Evolutionary conservation across 2,329 filamentous ascomycete genomes (phyloP), one percentile per base, ranked within the genome.

Genomic region (Aschersonia sp.): DNA sequence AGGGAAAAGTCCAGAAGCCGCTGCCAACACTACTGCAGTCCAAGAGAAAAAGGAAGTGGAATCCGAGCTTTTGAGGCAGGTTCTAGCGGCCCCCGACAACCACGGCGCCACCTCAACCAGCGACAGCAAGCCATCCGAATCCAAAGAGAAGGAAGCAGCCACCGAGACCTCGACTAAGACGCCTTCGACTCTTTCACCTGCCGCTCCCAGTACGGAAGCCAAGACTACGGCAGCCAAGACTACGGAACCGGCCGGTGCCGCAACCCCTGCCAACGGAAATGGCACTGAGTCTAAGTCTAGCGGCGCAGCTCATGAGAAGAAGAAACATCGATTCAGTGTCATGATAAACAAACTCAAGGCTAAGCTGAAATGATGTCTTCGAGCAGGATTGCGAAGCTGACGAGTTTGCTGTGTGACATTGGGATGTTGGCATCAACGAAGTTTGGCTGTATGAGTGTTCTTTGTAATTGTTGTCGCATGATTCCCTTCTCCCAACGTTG

Each of bases 21-120:
- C 83, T 37, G 75, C 76, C 48, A 83, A 80, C 63, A 69, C 78
- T 2, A 72, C 73, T 48, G 83, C 81, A 14, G 84, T 92, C 6
- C 67, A 75, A 52, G 85, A 89, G 56, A 92, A 92, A 76, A 78
- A 77, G 61, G 73, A 70, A 8, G 72, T 88, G 5, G 87, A 94
- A 68, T 64, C 76, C 30, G 83, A 94, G 66, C 71, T 94, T 7
- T 69, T 88, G 44, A 72, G 78, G 53, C 76, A 84, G 62, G 72
- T 81, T 51, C 70, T 74, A 61, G 60, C 64, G 46, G 59, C 60
- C 47, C 57, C 68, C 54, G 58, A 61, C 10, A 54, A 58, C 0
- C 57, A 50, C 40, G 66, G 65, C 30, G 52, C 50, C 30, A 51
- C 51, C 32, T 51, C 49, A 30, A 50, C 54, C 43, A 50, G 53